Percentiles rank a stretch among this genome's conserved stretches.
Conservation (phyloP, 345 rosid species). For the Murraya paniculata region DNA sequence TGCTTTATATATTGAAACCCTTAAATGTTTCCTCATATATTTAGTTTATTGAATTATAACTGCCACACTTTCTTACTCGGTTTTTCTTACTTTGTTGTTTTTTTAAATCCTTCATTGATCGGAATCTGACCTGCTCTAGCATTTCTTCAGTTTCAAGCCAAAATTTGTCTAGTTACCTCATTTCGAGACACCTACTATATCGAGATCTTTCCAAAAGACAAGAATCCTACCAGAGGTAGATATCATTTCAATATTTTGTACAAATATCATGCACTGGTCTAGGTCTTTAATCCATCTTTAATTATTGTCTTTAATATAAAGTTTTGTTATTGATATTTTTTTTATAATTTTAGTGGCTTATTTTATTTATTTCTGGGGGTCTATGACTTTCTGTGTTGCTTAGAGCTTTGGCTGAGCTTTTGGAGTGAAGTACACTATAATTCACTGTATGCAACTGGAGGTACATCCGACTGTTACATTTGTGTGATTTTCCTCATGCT, state of each 20-base stretch:
- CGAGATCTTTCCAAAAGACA: slow-evolving; percentile 79
- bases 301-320: not conserved
- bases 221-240: slow-evolving; percentile 63
- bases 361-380: not conserved
- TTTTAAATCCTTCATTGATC: slow-evolving; percentile 7
- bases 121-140: slow-evolving; percentile 24
- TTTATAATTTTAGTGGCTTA: not conserved
- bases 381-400: slow-evolving; percentile 8
- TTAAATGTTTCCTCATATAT: not conserved
- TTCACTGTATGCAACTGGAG: slow-evolving; percentile 81
- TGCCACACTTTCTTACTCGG: not conserved
- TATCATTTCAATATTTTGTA: slow-evolving; percentile 14
- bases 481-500: not conserved
- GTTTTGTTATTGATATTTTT: not conserved
- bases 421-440: slow-evolving; percentile 99
- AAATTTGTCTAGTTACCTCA: slow-evolving; percentile 85
- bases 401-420: slow-evolving; percentile 92
- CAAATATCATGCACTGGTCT: not conserved
- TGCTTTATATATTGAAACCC: not conserved
- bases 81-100: not conserved
- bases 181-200: slow-evolving; percentile 79
- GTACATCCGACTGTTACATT: slow-evolving; percentile 26
- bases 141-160: slow-evolving; percentile 71
- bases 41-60: not conserved
- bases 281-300: not conserved